Conservation (phyloP, 148 eudicot species). For the Beta vulgaris region DNA sequence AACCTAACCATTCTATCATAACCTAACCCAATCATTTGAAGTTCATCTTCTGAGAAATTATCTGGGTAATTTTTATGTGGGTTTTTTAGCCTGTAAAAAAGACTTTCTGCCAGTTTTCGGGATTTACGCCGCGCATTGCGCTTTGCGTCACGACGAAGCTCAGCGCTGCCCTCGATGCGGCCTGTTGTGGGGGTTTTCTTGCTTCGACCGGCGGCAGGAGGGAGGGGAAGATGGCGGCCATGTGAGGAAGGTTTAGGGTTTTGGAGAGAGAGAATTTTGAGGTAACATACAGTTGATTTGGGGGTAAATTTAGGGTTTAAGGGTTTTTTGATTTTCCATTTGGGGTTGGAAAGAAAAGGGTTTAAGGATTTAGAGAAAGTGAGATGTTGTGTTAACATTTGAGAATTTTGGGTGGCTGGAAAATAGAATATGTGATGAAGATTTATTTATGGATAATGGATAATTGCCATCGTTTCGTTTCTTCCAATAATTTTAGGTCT, state of each 20-base stretch:
- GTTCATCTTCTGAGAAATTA: conserved; percentile 85
- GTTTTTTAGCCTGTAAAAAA: conserved; percentile 81
- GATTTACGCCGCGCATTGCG: conserved; percentile 59
- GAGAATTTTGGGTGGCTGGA: not conserved
- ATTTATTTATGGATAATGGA: not conserved
- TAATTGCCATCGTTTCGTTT: too few species aligned
- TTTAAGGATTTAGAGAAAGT: conserved; percentile 54
- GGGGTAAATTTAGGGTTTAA: conserved; percentile 32
- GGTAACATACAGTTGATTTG: not conserved
- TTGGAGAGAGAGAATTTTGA: conserved; percentile 13
- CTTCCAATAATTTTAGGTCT: too few species aligned
- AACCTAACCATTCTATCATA: conserved; percentile 93
- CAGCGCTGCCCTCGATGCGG: conserved; percentile 64
- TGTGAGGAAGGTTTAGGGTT: conserved; percentile 27
- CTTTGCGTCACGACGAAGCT: conserved; percentile 68
- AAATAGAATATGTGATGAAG: too few species aligned
- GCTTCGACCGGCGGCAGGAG: conserved; percentile 77
- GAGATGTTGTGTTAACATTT: conserved; percentile 52
- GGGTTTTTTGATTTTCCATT: conserved; percentile 29
- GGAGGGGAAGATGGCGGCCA: conserved; percentile 34
- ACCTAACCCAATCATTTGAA: conserved; percentile 87
- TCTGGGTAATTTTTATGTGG: conserved; percentile 74
- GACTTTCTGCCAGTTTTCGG: conserved; percentile 59
- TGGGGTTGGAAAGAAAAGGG: conserved; percentile 39
- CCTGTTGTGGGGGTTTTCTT: conserved; percentile 54